phyloP scores from a whole-genome alignment of 495 filamentous ascomycete genomes.

The Parmelia sp. region DNA sequence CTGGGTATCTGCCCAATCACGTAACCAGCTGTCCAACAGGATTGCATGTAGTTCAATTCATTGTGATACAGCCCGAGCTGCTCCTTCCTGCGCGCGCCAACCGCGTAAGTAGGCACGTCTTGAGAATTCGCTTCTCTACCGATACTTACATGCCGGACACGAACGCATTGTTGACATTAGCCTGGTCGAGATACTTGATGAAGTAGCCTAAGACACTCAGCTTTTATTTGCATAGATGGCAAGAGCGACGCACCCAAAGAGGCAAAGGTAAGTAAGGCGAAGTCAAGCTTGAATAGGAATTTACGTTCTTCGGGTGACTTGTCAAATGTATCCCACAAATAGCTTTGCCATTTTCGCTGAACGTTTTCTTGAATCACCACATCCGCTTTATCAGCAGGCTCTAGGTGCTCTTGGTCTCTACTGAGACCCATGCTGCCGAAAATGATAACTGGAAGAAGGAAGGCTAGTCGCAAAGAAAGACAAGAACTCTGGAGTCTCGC shows the following conservation, averaged over 20 bases:
- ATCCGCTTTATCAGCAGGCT: not conserved
- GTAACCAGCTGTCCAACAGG: not conserved
- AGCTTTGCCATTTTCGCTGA: constrained; percentile 1
- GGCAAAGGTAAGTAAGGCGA: not conserved
- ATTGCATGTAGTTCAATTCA: not conserved
- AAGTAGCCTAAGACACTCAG: not conserved
- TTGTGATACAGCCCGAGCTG: not conserved
- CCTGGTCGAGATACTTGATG: not conserved
- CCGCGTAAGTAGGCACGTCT: no score
- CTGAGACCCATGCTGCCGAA: not conserved
- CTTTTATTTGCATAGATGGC: not conserved
- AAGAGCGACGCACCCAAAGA: not conserved
- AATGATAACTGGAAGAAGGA: not conserved
- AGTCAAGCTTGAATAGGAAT: not conserved
- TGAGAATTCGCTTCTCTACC: not conserved
- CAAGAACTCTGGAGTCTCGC: not conserved
- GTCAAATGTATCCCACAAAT: not conserved
- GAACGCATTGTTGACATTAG: not conserved
- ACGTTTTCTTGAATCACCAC: not conserved
- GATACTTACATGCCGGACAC: not conserved
- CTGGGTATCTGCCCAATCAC: not conserved
- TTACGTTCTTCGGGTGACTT: not conserved
- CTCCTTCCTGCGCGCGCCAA: not conserved
- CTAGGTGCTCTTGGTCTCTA: not conserved
- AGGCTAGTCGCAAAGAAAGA: not conserved